Evolutionary conservation across 2,329 filamentous ascomycete genomes (phyloP), one percentile per base, ranked within the genome.

Genomic region (Aspergillus persii): DNA sequence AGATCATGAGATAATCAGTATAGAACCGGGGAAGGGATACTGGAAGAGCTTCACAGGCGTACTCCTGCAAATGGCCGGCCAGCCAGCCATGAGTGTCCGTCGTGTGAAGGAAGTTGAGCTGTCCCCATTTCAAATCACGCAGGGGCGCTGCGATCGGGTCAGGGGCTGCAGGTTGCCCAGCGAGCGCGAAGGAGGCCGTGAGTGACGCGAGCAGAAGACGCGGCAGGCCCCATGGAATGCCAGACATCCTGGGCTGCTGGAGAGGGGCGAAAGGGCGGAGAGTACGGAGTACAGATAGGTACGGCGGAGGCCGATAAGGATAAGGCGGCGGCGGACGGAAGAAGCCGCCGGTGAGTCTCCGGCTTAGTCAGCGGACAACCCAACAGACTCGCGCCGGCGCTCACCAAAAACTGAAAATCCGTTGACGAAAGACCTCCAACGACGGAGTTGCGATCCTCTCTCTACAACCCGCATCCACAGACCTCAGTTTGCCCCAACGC

Each of bases 21-120:
- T 56, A 12, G 55, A n/a, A 15, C 26, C 46, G 44, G 41, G 15
- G 27, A 41, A 30, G n/a, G 36, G 7, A 30, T 11, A 7, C 8
- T 33, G 29, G 29, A 41, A 51, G 18, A 33, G n/a, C 7, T 23
- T 30, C 27, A 12, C 31, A n/a, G n/a, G 18, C 83, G 70, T 80
- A 92, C 88, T 99, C 95, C 79, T 93, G 89, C 4, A 98, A 79
- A 80, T 99, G 95, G 1, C 95, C 95, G 8, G 87, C 92, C 71
- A 96, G 88, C 95, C 95, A 99, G 68, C 95, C 94, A 77, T 98
- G 95, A 4, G 91, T 95, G 74, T 98, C 90, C 46, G 95, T 98
- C 0, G 95, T 98, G 71, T 96, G 93, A n/a, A 99, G 78, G 75
- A 96, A 96, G 81, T 98, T 98, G 70, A 98, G 83, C 74, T 96